phyloP scores from a whole-genome alignment of 2,329 filamentous ascomycete genomes.

The Grosmannia serpens region DNA sequence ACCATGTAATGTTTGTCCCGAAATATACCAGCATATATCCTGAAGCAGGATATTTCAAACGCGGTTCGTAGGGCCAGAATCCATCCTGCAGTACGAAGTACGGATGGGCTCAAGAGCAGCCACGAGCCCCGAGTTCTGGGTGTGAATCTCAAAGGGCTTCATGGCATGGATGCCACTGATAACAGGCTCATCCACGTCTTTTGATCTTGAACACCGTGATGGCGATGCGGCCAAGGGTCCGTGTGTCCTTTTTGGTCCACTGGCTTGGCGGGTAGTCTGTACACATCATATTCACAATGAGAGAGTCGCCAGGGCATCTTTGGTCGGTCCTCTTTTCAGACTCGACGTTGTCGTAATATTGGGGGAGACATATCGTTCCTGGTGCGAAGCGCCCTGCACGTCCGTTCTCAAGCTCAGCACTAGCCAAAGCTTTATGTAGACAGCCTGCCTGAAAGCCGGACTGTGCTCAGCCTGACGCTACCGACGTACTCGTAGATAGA shows the following conservation, averaged over 20 bases:
- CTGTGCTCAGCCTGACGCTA: no score
- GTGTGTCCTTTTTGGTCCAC: conserved; percentile 25
- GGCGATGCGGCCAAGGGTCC: conserved; percentile 26
- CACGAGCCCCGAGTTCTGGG: conserved; percentile 31
- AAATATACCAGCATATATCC: no score
- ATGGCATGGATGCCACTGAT: conserved; percentile 26
- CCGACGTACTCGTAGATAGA: no score
- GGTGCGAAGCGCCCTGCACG: conserved; percentile 14
- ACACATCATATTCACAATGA: conserved; percentile 27
- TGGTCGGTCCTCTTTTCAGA: conserved; percentile 4
- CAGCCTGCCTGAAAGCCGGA: no score
- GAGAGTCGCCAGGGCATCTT: conserved; percentile 13
- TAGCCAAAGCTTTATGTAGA: no score
- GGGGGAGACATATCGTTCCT: conserved; percentile 15
- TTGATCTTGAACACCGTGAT: conserved; percentile 36
- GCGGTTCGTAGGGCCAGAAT: no score
- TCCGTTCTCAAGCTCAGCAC: conserved; percentile 15
- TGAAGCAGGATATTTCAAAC: no score
- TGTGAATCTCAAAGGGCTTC: conserved; percentile 27
- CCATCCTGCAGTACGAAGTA: no score
- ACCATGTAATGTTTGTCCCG: no score
- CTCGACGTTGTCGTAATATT: conserved; percentile 8
- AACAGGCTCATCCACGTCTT: conserved; percentile 26
- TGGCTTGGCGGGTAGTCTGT: conserved; percentile 30
- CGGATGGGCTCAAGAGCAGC: conserved; percentile 29